Conservation (phyloP, 805 yeast species). For the Candida xyloterini region DNA sequence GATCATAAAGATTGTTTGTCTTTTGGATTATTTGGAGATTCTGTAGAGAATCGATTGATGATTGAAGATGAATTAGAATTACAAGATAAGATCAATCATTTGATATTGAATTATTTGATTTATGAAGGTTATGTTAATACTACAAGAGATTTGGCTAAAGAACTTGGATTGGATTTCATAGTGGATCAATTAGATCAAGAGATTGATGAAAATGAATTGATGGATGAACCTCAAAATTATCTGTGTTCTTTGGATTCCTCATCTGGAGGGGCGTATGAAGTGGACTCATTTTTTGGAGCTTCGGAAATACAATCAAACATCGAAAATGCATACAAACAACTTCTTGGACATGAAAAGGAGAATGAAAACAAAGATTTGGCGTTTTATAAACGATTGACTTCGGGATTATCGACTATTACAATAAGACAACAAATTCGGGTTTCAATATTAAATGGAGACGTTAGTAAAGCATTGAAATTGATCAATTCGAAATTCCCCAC, state of each 20-base stretch:
- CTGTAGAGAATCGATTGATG: constrained; percentile 2
- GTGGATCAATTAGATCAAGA: constrained; percentile 27
- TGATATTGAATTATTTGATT: constrained; percentile 71
- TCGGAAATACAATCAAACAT: constrained; percentile 16
- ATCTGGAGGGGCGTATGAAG: constrained; percentile 9
- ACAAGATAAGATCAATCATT: constrained; percentile 39
- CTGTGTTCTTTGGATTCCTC: background rate
- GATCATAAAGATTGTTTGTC: background rate
- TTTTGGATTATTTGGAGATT: background rate
- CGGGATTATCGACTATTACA: constrained; percentile 49
- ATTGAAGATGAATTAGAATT: constrained; percentile 13
- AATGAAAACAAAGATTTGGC: constrained; percentile 11
- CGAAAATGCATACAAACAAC: constrained; percentile 10
- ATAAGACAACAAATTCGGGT: constrained; percentile 52
- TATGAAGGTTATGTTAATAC: constrained; percentile 76
- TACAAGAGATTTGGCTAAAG: constrained; percentile 58
- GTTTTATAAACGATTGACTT: constrained; percentile 18
- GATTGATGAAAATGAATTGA: background rate
- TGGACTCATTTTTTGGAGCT: constrained; percentile 12
- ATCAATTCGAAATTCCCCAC: constrained; percentile 62
- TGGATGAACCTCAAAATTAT: background rate
- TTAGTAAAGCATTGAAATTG: constrained; percentile 53
- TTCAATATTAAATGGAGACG: constrained; percentile 56
- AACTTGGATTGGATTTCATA: constrained; percentile 39
- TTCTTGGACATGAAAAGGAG: constrained; percentile 2